phyloP scores from a whole-genome alignment of 345 rosid genomes.

The Eutrema japonicum region DNA sequence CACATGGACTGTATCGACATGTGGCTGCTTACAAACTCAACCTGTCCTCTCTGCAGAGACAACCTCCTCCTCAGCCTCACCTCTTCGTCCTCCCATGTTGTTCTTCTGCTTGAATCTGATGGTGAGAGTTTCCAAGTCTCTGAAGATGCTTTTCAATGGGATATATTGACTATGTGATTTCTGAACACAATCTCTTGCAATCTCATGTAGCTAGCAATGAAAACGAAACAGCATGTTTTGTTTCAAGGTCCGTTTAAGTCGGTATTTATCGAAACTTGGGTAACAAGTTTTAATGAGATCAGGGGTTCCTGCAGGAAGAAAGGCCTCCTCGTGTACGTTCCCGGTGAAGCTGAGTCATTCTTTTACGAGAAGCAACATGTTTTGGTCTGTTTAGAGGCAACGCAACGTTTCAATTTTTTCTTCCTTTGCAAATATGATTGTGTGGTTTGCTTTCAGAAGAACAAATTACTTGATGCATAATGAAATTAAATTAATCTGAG shows the following conservation, averaged over 20 bases:
- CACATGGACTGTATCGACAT: neutral
- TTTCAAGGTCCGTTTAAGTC: neutral
- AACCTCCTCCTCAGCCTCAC: neutral
- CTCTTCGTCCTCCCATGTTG: neutral
- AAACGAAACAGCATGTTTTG: neutral
- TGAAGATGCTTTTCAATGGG: neutral
- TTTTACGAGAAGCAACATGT: constrained; percentile 70
- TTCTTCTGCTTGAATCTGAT: neutral
- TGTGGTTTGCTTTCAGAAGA: no score
- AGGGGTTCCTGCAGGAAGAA: neutral
- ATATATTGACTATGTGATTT: neutral
- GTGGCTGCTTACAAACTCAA: neutral
- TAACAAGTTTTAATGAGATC: neutral
- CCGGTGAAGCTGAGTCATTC: constrained; percentile 51
- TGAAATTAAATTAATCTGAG: neutral
- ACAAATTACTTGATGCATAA: neutral
- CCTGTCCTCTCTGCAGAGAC: neutral
- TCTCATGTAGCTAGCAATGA: neutral
- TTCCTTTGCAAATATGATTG: no score
- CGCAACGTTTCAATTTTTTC: constrained; percentile 59
- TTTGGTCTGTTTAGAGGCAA: constrained; percentile 68
- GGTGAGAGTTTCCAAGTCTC: neutral
- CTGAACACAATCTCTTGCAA: neutral
- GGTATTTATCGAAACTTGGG: neutral
- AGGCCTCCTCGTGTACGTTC: constrained; percentile 10